Evolutionary conservation across 2,329 filamentous ascomycete species (phyloP), one percentile per base, ranked within the genome.

Genomic region (Colletotrichum cereale): DNA sequence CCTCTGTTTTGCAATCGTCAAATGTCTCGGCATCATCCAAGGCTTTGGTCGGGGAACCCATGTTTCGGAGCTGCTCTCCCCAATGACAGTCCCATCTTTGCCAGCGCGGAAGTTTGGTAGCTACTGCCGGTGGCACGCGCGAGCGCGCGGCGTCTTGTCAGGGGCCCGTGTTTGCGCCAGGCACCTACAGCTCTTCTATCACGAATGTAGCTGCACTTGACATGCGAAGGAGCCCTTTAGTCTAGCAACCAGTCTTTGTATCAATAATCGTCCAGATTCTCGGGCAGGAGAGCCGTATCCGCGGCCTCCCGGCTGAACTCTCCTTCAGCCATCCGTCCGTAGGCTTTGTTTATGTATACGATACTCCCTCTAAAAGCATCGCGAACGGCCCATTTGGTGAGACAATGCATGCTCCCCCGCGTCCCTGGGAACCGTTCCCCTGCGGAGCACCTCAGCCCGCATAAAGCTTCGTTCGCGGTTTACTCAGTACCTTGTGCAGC

Each of bases 71-170:
- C 10, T 47, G 2, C 10, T 5, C 21, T 11, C 31, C 5, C 31
- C 67, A 50, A n/a, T 29, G 31, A 62, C 24, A 42, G 61, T 31
- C 63, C 63, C 63, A 67, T 67, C 44, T 67, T n/a, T n/a, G 56
- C 29, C 31, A 26, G 56, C 56, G 50, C 24, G 21, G 40, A 44
- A 53, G 53, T 47, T 44, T 57, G 34, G 61, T 24, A 52, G 52
- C 38, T n/a, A 14, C 14, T 47, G 50, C 64, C 56, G 65, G 64
- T 62, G 56, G 62, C 44, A 61, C 62, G 62, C 50, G 24, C 34
- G n/a, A n/a, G n/a, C n/a, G n/a, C n/a, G 53, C 62, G 31, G 29
- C 14, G 50, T 12, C 44, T 60, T 60, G 67, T 55, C 67, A 67
- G 67, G 67, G 55, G 53, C n/a, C 62, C 26, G 36, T 61, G 55